Evolutionary conservation across 148 eudicot genomes (phyloP).

Genomic region (Rhododendron henanense): DNA sequence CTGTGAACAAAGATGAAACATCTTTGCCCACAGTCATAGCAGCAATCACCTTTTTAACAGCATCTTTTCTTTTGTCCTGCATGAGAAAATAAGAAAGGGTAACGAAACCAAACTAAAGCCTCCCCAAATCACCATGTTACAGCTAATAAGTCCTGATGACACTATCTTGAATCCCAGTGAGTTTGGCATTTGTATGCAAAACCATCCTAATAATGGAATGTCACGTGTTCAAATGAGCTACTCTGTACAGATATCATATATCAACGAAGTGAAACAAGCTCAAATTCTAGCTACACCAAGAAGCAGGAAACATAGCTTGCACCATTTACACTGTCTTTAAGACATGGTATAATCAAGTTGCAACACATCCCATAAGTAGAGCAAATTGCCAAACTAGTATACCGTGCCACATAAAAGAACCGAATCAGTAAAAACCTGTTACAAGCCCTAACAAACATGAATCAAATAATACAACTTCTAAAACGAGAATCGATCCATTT

Average conservation of each 20-base stretch:
- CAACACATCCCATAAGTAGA: not conserved
- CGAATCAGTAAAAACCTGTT: not conserved
- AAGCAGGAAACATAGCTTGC: not conserved
- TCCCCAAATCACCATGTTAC: not conserved
- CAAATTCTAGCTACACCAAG: not conserved
- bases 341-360: not conserved
- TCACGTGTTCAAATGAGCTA: not conserved
- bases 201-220: not conserved
- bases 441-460: not conserved
- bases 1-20: constrained; percentile 94
- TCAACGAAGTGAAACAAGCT: not conserved
- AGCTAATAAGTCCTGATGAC: not conserved
- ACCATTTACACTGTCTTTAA: not conserved
- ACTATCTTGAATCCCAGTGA: not conserved
- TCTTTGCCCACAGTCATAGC: constrained; percentile 99
- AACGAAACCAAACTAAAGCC: not conserved
- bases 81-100: constrained; percentile 5
- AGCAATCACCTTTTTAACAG: constrained; percentile 98
- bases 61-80: constrained; percentile 99
- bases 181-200: not conserved
- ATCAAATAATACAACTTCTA: not conserved
- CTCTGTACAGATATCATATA: not conserved
- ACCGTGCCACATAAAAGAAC: not conserved
- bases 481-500: not conserved
- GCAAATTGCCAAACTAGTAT: not conserved